Evolutionary conservation across 2,329 filamentous ascomycete species (phyloP).

Genomic region (Penicillium olsonii): DNA sequence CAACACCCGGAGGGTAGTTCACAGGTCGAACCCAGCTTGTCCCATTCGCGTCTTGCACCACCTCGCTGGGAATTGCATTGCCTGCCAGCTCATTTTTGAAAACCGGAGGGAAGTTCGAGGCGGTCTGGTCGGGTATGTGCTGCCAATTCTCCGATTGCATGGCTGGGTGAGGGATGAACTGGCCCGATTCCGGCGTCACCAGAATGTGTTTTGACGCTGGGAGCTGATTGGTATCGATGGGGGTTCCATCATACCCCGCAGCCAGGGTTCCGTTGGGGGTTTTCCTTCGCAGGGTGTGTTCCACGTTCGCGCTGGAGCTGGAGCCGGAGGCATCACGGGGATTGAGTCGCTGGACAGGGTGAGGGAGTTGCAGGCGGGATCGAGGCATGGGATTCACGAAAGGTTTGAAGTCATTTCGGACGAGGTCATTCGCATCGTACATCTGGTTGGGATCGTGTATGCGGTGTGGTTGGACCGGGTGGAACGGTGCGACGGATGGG

Average conservation of each 20-base stretch:
- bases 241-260: conserved; percentile 85
- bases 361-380: conserved; percentile 40
- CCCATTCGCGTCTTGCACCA: conserved; percentile 35
- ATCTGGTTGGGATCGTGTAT: conserved; percentile 32
- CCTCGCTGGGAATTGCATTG: conserved; percentile 31
- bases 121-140: conserved; percentile 33
- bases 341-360: conserved; percentile 41
- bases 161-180: conserved; percentile 35
- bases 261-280: conserved; percentile 93
- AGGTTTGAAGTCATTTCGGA: conserved; percentile 30
- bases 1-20: conserved; percentile 55
- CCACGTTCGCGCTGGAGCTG: conserved; percentile 39
- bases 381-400: conserved; percentile 32
- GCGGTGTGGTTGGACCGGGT: conserved; percentile 45
- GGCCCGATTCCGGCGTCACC: conserved; percentile 58
- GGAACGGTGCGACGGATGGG: conserved; percentile 49
- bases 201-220: conserved; percentile 82
- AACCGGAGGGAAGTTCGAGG: conserved; percentile 40
- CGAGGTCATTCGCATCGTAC: conserved; percentile 33
- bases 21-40: conserved; percentile 46
- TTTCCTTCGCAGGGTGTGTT: conserved; percentile 85
- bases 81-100: conserved; percentile 38
- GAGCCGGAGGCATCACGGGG: conserved; percentile 29
- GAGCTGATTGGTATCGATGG: conserved; percentile 65
- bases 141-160: conserved; percentile 37